These are phyloP conservation scores for Akanthomyces dipterigenus DNA, from an alignment of 2,329 filamentous ascomycete genomes.

Conservation along the genomic window DNA sequence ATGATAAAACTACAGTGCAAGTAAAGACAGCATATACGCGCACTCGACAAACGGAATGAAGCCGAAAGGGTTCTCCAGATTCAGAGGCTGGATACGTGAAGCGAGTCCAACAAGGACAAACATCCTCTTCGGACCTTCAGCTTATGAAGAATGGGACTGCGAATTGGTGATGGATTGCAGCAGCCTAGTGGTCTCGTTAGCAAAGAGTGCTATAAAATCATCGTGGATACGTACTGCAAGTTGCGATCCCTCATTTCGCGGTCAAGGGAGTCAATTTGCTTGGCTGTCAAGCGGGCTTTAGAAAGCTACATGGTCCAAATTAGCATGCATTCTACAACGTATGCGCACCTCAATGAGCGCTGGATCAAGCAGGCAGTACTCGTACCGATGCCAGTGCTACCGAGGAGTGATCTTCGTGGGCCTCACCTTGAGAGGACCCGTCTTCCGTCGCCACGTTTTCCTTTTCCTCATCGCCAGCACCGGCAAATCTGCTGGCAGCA, in stretches of 20 bases:
- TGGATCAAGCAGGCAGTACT: constrained; percentile 40
- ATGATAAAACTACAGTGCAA: constrained; percentile 2
- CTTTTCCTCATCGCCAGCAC: constrained; percentile 28
- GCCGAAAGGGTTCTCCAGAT: neutral
- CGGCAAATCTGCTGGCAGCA: constrained; percentile 48
- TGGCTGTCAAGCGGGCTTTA: constrained; percentile 38
- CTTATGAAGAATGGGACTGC: constrained; percentile 8
- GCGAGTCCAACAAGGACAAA: neutral
- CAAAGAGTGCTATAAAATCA: neutral
- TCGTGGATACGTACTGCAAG: constrained; percentile 31
- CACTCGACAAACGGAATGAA: neutral
- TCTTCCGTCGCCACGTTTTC: constrained; percentile 26
- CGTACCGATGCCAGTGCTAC: constrained; percentile 62
- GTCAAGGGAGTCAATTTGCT: constrained; percentile 47
- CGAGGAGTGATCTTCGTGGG: constrained; percentile 55
- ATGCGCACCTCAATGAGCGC: constrained; percentile 14
- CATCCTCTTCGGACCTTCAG: neutral
- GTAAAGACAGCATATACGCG: neutral
- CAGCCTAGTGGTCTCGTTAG: constrained; percentile 10
- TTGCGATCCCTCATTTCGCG: constrained; percentile 51
- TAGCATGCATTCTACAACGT: constrained; percentile 12
- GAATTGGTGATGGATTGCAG: constrained; percentile 18
- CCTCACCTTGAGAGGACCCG: constrained; percentile 50
- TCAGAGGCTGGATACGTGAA: neutral
- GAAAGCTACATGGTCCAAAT: constrained; percentile 29